Evolutionary conservation across 208 protist genomes (phyloP).

Genomic region (Herpetomonas tarakana): DNA sequence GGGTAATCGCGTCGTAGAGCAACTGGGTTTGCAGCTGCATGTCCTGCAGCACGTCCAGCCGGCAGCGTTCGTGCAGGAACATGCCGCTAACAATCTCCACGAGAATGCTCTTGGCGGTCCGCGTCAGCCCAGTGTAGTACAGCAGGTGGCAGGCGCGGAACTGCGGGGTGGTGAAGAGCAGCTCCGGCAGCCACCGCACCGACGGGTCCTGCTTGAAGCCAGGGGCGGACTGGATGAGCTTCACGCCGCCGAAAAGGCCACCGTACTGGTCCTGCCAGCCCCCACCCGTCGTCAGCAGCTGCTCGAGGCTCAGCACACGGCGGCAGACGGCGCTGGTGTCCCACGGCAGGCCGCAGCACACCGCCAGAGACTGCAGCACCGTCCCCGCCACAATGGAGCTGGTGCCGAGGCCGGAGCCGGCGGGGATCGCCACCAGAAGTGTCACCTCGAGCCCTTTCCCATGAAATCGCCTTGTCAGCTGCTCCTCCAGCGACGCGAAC

Average conservation of each 20-base stretch:
- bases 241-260: conserved; percentile 43
- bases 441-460: conserved; percentile 52
- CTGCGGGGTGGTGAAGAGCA: conserved; percentile 30
- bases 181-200: conserved; percentile 40
- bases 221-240: conserved; percentile 33
- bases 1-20: conserved; percentile 44
- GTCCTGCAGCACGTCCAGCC: conserved; percentile 27
- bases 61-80: conserved; percentile 30
- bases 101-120: conserved; percentile 41
- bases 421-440: conserved; percentile 44
- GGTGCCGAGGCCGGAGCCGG: conserved; percentile 63
- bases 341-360: conserved; percentile 44
- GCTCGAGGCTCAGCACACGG: conserved; percentile 55
- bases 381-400: conserved; percentile 58
- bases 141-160: conserved; percentile 39
- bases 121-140: conserved; percentile 63
- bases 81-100: conserved; percentile 37
- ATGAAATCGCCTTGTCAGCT: conserved; percentile 25
- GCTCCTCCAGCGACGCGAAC: conserved; percentile 31
- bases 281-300: conserved; percentile 64
- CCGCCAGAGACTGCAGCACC: conserved; percentile 34
- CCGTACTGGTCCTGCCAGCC: conserved; percentile 75
- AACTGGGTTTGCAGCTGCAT: conserved; percentile 32
- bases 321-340: conserved; percentile 35
- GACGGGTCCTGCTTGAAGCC: conserved; percentile 26